Evolutionary conservation across 2,329 filamentous ascomycete genomes (phyloP), one percentile per base, ranked within the genome.

Genomic region (Exophiala lecanii-corni): DNA sequence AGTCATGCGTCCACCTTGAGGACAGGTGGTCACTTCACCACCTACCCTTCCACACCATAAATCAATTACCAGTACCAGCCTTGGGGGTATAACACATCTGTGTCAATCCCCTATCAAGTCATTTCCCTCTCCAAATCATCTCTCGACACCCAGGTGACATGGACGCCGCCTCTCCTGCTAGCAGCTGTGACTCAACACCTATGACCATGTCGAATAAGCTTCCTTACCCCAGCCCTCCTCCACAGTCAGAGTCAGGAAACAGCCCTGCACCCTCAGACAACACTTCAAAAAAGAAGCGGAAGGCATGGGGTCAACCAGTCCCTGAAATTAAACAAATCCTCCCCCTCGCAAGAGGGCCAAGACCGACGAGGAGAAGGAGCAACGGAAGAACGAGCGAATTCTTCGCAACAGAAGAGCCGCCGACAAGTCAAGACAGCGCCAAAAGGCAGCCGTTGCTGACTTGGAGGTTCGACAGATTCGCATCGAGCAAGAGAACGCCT

Each of bases 301-400:
- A 97, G 72, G 97, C 92, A 36, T 98, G 92, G 92, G 92, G 92
- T 37, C 92, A 98, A 68, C 92, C 92, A 13, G 87, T 94, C 62
- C 92, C 92, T 32, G 97, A 96, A 77, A 97, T 92, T 21, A 94
- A 91, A 49, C 59, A 39, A 6, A 38, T 47, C 5, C 42, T 43
- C 0, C 88, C 12, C 55, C 55, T 25, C 50, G 86, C 55, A 98
- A 98, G 79, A 88, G 92, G 50, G 92, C 92, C 57, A 98, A 97
- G 78, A 98, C 92, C 2, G 91, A 94, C 59, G 92, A 96, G 60
- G 92, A 98, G 69, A 98, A 98, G 71, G 92, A 97, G 69, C 92
- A 98, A 68, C 85, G 92, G 33, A 86, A 92, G 50, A 94, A 97
- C 42, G 92, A 98, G 73, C 87, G 92, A 50, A 92, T 98, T 54